These are phyloP conservation scores for Saccharomycodes ludwigii DNA, from an alignment of 805 yeast species.

Conservation along the genomic window DNA sequence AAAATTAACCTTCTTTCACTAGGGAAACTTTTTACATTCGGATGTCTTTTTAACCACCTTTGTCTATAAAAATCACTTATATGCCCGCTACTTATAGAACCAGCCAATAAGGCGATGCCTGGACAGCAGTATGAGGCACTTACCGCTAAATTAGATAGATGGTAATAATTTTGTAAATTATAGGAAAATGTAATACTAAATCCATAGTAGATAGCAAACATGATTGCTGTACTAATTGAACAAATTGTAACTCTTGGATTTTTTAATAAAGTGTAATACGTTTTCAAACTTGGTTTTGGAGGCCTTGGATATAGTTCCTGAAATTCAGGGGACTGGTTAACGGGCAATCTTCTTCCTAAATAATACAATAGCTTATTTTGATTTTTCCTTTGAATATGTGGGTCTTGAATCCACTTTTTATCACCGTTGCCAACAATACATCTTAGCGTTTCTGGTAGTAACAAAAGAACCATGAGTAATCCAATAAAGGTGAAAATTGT, in stretches of 20 bases:
- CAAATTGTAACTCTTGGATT: conserved; percentile 34
- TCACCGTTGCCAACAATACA: conserved; percentile 46
- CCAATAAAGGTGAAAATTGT: conserved; percentile 53
- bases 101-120: conserved; percentile 35
- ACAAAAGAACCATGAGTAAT: conserved; percentile 36
- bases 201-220: conserved; percentile 45
- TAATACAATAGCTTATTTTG: conserved; percentile 9
- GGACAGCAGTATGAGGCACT: conserved; percentile 42
- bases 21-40: conserved; percentile 26
- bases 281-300: conserved; percentile 30
- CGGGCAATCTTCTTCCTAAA: conserved; percentile 20
- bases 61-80: conserved; percentile 30
- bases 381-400: background rate
- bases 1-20: conserved; percentile 32
- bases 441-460: conserved; percentile 72
- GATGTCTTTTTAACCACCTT: conserved; percentile 18
- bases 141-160: conserved; percentile 23
- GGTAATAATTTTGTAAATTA: conserved; percentile 27
- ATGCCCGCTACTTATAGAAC: conserved; percentile 38
- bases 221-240: conserved; percentile 34
- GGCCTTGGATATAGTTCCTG: conserved; percentile 29
- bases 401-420: conserved; percentile 15
- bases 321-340: conserved; percentile 11
- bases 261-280: conserved; percentile 26
- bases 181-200: conserved; percentile 38